Evolutionary conservation across 225 moss, liverwort and hornwort genomes (phyloP).

Genomic region (Pseudoscleropodium purum): DNA sequence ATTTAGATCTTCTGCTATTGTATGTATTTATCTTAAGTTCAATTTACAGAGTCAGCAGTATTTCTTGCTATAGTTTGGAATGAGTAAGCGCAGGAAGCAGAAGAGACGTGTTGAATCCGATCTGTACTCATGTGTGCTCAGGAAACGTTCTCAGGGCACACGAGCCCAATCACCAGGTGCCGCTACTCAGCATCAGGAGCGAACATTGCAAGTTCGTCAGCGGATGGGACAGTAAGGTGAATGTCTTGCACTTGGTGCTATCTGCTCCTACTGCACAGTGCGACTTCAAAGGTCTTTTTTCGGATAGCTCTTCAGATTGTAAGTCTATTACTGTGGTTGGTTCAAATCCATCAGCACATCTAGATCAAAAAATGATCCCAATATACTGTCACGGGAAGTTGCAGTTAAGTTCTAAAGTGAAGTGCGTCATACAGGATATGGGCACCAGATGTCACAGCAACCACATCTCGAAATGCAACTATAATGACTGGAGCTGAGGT

Average conservation of each 20-base stretch:
- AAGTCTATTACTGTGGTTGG: not conserved
- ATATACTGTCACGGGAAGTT: not conserved
- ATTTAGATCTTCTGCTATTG: not conserved
- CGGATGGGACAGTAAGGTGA: slow-evolving; percentile 90
- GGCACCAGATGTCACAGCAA: slow-evolving; percentile 64
- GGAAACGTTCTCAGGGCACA: slow-evolving; percentile 88
- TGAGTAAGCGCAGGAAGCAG: not conserved
- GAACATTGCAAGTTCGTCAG: slow-evolving; percentile 89
- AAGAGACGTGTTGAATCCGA: not conserved
- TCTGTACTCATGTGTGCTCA: slow-evolving; percentile 9
- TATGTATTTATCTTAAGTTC: not conserved
- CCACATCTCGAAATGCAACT: slow-evolving; percentile 81
- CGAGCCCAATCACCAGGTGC: slow-evolving; percentile 77
- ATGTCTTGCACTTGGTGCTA: not conserved
- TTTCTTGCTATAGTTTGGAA: not conserved
- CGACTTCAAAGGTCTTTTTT: not conserved
- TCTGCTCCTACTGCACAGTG: not conserved
- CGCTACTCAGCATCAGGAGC: slow-evolving; percentile 78
- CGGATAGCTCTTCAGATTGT: not conserved
- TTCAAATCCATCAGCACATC: not conserved
- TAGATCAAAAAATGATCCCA: not conserved
- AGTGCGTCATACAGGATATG: slow-evolving; percentile 58
- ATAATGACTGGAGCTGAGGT: slow-evolving; percentile 80
- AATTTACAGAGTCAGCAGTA: not conserved
- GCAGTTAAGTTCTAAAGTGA: not conserved